phyloP scores from a whole-genome alignment of 768 basidiomycete genomes.

The Trametes elegans region DNA sequence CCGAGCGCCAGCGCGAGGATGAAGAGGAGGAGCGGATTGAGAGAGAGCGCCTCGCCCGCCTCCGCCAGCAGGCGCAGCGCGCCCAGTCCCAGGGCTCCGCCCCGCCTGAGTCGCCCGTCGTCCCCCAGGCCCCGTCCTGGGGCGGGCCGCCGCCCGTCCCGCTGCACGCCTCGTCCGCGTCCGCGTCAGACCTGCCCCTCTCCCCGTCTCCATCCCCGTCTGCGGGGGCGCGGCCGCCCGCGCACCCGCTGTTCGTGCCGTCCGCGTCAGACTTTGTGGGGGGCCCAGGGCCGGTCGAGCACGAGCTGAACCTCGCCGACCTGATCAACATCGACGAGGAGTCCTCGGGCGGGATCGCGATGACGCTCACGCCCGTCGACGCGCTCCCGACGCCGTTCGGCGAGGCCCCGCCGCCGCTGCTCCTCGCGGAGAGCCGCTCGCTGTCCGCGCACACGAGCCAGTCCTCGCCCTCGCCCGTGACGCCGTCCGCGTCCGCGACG shows the following conservation, averaged over 20 bases:
- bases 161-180: slow-evolving; percentile 37
- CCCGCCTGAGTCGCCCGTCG: slow-evolving; percentile 70
- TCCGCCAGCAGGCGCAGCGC: slow-evolving; percentile 41
- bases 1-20: slow-evolving; percentile 56
- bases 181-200: no score
- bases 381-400: slow-evolving; percentile 12
- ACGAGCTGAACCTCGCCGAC: slow-evolving; percentile 70
- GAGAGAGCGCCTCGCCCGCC: slow-evolving; percentile 62
- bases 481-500: not conserved
- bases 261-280: slow-evolving; percentile 41
- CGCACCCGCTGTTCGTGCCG: slow-evolving; percentile 36
- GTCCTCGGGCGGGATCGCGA: slow-evolving; percentile 35
- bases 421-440: no score
- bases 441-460: not conserved
- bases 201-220: slow-evolving; percentile 24
- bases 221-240: slow-evolving; percentile 26
- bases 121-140: slow-evolving; percentile 45
- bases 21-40: slow-evolving; percentile 59
- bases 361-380: slow-evolving; percentile 22
- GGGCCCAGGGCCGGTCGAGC: slow-evolving; percentile 39
- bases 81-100: slow-evolving; percentile 52
- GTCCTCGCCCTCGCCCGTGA: not conserved
- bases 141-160: slow-evolving; percentile 61
- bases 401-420: slow-evolving; percentile 1
- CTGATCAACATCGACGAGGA: slow-evolving; percentile 79